Conservation (phyloP, 2,329 filamentous ascomycete genomes). For the Monosporascus ibericus region DNA sequence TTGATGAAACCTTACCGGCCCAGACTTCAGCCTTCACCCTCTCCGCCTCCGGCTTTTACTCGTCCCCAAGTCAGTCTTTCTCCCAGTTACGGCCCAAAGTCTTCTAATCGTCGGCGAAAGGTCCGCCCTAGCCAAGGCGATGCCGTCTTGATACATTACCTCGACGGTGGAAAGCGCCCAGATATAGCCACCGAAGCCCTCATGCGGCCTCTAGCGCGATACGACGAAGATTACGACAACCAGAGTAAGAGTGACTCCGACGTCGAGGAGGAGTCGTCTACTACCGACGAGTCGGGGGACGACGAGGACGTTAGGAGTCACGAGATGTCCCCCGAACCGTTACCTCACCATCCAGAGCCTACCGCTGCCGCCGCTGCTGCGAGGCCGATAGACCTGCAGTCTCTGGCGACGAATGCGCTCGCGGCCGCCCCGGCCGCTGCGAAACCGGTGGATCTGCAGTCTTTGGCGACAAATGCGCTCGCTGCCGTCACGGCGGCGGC, state of each 20-base stretch:
- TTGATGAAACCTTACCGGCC: constrained; percentile 33
- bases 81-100: constrained; percentile 34
- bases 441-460: constrained; percentile 18
- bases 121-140: constrained; percentile 53
- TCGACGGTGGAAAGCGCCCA: constrained; percentile 57
- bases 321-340: constrained; percentile 24
- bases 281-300: constrained; percentile 19
- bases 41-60: constrained; percentile 40
- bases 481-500: constrained; percentile 16
- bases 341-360: constrained; percentile 10
- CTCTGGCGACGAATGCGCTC: constrained; percentile 18
- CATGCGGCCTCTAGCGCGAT: constrained; percentile 43
- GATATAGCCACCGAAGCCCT: constrained; percentile 58
- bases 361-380: constrained; percentile 5
- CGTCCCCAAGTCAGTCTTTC: constrained; percentile 37
- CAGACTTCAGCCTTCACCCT: constrained; percentile 44
- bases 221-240: constrained; percentile 37
- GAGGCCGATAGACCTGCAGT: constrained; percentile 17
- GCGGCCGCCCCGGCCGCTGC: background rate
- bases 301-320: constrained; percentile 26
- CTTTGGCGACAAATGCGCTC: constrained; percentile 22
- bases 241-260: constrained; percentile 23
- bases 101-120: constrained; percentile 49
- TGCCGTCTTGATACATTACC: constrained; percentile 59
- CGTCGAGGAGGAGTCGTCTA: constrained; percentile 10